phyloP scores from a whole-genome alignment of 2,329 filamentous ascomycete genomes.

The Monosporascus sp. region DNA sequence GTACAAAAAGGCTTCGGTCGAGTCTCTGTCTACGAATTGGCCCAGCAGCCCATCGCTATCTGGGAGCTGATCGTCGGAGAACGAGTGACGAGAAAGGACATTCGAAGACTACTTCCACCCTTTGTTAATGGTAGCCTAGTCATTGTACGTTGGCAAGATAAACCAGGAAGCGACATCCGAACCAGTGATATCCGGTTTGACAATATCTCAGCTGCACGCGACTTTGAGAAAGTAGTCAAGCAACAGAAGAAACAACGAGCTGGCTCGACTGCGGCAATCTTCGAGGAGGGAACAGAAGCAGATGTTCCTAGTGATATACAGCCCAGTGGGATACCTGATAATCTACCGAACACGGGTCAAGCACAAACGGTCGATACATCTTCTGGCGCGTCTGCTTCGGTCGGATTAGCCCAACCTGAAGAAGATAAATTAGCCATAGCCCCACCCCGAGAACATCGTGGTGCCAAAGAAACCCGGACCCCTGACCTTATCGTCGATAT shows the following conservation, averaged over 20 bases:
- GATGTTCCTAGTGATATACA: too few relatives aligned
- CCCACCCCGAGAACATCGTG: too few relatives aligned
- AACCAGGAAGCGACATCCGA: not conserved
- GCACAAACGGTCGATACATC: too few relatives aligned
- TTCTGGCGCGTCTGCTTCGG: too few relatives aligned
- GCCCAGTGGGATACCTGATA: too few relatives aligned
- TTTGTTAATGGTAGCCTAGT: conserved; percentile 4
- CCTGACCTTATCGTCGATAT: too few relatives aligned
- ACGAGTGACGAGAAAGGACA: conserved; percentile 9
- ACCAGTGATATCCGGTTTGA: conserved; percentile 7
- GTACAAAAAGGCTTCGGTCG: not conserved
- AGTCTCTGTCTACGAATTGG: conserved; percentile 10
- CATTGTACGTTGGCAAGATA: conserved; percentile 6
- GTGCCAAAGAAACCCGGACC: too few relatives aligned
- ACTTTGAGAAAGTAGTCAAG: conserved; percentile 3
- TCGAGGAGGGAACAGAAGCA: not conserved
- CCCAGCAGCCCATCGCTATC: conserved; percentile 2
- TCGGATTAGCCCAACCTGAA: too few relatives aligned
- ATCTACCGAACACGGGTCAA: too few relatives aligned
- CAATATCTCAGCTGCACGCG: conserved; percentile 1
- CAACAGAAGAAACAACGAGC: not conserved
- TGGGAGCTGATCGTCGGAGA: conserved; percentile 11
- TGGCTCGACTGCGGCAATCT: not conserved
- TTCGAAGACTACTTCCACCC: conserved; percentile 9
- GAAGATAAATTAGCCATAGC: too few relatives aligned